A percentile compares a stretch with the other conserved stretches of the same genome.
These are phyloP conservation scores for Lepraria neglecta DNA, from an alignment of 495 filamentous ascomycete species.

Conservation along the genomic window DNA sequence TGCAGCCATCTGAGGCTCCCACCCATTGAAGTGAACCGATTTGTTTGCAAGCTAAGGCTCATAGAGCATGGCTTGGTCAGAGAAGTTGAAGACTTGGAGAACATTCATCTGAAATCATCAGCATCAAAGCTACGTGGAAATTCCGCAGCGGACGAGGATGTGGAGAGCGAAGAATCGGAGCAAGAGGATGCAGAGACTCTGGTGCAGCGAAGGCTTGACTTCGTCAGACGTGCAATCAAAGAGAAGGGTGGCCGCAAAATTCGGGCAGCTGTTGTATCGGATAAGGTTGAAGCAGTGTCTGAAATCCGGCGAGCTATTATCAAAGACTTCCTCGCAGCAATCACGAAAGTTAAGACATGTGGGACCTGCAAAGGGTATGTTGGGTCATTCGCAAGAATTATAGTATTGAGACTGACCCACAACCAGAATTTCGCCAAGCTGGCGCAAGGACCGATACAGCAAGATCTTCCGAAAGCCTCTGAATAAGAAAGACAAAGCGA, in stretches of 20 bases:
- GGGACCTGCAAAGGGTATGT: conserved; percentile 55
- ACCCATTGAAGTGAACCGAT: conserved; percentile 64
- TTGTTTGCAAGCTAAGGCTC: conserved; percentile 77
- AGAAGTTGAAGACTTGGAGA: conserved; percentile 62
- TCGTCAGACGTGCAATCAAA: conserved; percentile 60
- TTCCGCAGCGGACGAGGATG: conserved; percentile 30
- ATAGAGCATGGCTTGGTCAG: conserved; percentile 77
- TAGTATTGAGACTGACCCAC: not conserved
- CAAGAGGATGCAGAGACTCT: conserved; percentile 54
- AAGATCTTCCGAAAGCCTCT: conserved; percentile 91
- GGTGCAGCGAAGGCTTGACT: conserved; percentile 60
- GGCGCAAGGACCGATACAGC: conserved; percentile 76
- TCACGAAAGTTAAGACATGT: conserved; percentile 61
- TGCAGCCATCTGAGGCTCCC: conserved; percentile 77
- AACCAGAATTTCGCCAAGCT: conserved; percentile 56
- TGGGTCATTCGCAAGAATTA: not conserved
- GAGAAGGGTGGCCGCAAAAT: conserved; percentile 41
- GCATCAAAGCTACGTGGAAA: conserved; percentile 12
- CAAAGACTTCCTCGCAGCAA: conserved; percentile 69
- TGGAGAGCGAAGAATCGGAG: conserved; percentile 43
- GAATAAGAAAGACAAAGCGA: conserved; percentile 57
- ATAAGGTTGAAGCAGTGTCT: conserved; percentile 74
- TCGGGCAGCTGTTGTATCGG: conserved; percentile 48
- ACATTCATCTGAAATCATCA: conserved; percentile 38
- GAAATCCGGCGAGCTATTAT: conserved; percentile 68